Conservation (phyloP, 345 rosid genomes). For the Linum usitatissimum region DNA sequence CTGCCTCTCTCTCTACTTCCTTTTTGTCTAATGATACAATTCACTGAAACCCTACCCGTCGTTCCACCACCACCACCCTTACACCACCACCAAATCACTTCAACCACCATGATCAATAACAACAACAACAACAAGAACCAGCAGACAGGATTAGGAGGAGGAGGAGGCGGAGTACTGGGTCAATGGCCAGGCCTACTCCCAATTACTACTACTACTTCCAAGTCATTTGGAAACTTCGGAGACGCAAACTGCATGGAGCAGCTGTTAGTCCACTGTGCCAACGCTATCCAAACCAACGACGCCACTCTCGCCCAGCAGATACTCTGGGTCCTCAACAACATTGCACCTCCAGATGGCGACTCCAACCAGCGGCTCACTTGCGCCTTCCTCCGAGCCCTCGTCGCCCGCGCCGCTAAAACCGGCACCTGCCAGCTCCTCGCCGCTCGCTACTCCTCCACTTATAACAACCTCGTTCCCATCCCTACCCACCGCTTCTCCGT, state of each 20-base stretch:
- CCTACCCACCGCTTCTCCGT: constrained; percentile 56
- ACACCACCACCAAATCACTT: constrained; percentile 11
- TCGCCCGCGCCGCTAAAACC: constrained; percentile 55
- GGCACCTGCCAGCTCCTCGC: constrained; percentile 57
- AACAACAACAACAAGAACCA: constrained; percentile 26
- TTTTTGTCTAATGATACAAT: constrained; percentile 38
- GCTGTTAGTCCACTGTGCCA: constrained; percentile 77
- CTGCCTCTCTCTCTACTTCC: not conserved
- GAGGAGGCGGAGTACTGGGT: too few species aligned
- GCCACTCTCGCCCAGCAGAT: constrained; percentile 79
- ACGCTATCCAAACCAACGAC: constrained; percentile 74
- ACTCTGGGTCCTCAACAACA: constrained; percentile 86
- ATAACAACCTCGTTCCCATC: constrained; percentile 18
- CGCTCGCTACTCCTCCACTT: constrained; percentile 19
- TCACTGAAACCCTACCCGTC: constrained; percentile 35
- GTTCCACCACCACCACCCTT: constrained; percentile 29
- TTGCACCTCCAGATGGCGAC: constrained; percentile 71
- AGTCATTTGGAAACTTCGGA: constrained; percentile 36
- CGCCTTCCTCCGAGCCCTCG: constrained; percentile 68
- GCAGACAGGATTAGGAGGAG: too few species aligned
- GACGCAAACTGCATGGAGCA: constrained; percentile 89
- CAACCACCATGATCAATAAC: constrained; percentile 24
- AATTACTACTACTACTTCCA: constrained; percentile 19
- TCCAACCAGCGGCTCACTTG: constrained; percentile 70
- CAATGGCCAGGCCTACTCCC: constrained; percentile 57